These are phyloP conservation scores for Flaveria linearis DNA, from an alignment of 129 eudicot genomes.

Conservation along the genomic window DNA sequence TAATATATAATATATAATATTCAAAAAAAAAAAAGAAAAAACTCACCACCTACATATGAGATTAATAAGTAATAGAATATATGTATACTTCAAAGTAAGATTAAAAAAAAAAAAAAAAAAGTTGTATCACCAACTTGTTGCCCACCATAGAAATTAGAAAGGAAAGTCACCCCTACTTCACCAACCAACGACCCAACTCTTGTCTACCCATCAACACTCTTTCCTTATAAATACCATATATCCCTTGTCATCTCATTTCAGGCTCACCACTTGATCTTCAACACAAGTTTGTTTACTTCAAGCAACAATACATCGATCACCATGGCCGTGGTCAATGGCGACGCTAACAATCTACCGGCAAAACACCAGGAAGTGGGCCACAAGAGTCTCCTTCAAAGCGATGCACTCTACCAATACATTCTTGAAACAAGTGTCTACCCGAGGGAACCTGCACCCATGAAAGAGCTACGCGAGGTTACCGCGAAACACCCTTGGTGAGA, in stretches of 20 bases:
- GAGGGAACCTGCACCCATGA: conserved; percentile 60
- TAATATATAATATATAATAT: too few species aligned
- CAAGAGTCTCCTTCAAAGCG: conserved; percentile 66
- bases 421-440: conserved; percentile 69
- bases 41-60: too few species aligned
- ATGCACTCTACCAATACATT: conserved; percentile 62
- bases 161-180: conserved; percentile 44
- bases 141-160: conserved; percentile 36
- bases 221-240: conserved; percentile 19
- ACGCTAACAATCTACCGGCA: conserved; percentile 33
- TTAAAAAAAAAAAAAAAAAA: neutral
- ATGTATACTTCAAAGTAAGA: conserved; percentile 14
- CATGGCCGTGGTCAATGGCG: conserved; percentile 37
- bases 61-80: neutral
- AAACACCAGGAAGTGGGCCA: conserved; percentile 66
- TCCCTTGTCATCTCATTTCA: conserved; percentile 12
- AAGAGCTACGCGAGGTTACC: conserved; percentile 60
- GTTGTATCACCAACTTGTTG: conserved; percentile 33
- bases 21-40: too few species aligned
- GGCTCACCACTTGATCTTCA: conserved; percentile 20
- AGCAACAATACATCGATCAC: neutral
- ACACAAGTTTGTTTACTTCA: neutral
- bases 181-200: conserved; percentile 36
- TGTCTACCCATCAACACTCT: conserved; percentile 12
- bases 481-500: conserved; percentile 61